Conservation (phyloP, 2,329 filamentous ascomycete species). For the Metarhizium album region DNA sequence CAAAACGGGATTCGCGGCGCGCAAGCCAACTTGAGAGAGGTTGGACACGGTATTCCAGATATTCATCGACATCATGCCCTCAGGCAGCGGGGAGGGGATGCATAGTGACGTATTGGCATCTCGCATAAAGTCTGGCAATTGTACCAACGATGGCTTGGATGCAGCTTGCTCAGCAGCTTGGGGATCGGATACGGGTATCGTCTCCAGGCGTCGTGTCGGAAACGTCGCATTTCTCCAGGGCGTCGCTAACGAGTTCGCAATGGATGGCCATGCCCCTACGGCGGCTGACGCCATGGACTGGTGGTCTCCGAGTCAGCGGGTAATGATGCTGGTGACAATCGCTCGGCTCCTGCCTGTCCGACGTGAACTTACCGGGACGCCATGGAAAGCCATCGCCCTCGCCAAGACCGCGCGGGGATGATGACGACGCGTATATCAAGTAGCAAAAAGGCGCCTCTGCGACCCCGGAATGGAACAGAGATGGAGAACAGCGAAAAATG, state of each 20-base stretch:
- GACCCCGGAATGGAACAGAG: not conserved
- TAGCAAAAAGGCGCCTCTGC: not conserved
- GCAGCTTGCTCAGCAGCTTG: constrained; percentile 2
- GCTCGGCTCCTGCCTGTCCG: not conserved
- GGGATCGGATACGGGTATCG: constrained; percentile 5
- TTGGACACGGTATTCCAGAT: constrained; percentile 13
- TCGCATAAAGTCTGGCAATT: constrained; percentile 19
- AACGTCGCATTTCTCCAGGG: constrained; percentile 19
- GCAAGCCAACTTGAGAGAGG: constrained; percentile 19
- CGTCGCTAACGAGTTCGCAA: constrained; percentile 27
- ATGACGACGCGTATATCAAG: not conserved
- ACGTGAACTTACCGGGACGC: constrained; percentile 18
- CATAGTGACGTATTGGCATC: constrained; percentile 7
- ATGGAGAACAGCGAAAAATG: not conserved
- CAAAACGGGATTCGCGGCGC: constrained; percentile 17
- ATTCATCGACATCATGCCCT: constrained; percentile 7
- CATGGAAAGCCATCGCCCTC: constrained; percentile 17
- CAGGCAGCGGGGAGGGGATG: not conserved
- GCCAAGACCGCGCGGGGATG: not conserved
- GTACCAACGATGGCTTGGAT: constrained; percentile 9
- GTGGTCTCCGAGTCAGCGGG: constrained; percentile 11
- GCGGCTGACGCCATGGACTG: constrained; percentile 32
- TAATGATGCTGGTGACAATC: not conserved
- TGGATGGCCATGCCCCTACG: constrained; percentile 35
- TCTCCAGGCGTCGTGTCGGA: constrained; percentile 4